Conservation (phyloP, 1,284 basidiomycete genomes). For the Cutaneotrichosporon spelunceum region DNA sequence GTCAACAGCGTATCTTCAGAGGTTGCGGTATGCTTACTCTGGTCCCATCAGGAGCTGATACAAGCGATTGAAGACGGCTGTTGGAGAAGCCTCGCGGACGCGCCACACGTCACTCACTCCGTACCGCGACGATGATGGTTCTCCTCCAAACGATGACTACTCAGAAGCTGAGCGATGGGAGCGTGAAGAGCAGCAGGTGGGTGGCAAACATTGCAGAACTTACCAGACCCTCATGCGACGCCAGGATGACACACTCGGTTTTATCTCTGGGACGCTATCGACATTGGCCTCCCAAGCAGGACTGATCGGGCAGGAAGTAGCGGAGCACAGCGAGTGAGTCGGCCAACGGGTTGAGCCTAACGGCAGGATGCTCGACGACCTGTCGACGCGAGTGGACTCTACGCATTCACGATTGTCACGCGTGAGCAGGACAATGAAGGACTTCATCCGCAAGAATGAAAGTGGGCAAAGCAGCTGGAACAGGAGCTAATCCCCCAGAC, state of each 20-base stretch:
- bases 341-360: neutral
- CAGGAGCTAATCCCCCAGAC: slow-evolving; percentile 51
- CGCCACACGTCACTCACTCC: neutral
- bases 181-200: slow-evolving; percentile 73
- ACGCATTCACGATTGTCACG: slow-evolving; percentile 67
- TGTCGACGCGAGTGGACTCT: slow-evolving; percentile 69
- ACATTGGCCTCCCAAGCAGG: slow-evolving; percentile 82
- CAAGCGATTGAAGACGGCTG: slow-evolving; percentile 6
- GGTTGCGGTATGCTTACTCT: slow-evolving; percentile 62
- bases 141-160: slow-evolving; percentile 60
- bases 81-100: neutral
- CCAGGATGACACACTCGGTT: slow-evolving; percentile 79
- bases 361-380: slow-evolving; percentile 72
- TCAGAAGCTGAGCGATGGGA: slow-evolving; percentile 63
- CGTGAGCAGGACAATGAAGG: slow-evolving; percentile 70
- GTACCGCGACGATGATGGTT: slow-evolving; percentile 11
- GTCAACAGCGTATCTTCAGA: slow-evolving; percentile 68
- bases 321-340: slow-evolving; percentile 78
- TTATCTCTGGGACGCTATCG: slow-evolving; percentile 75
- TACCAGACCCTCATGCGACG: slow-evolving; percentile 72
- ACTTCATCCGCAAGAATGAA: slow-evolving; percentile 78
- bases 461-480: slow-evolving; percentile 53
- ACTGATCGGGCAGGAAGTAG: slow-evolving; percentile 82
- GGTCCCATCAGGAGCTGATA: neutral
- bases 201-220: neutral